Percentiles rank a stretch among this genome's conserved stretches.
phyloP scores from a whole-genome alignment of 1,139 yeast species.

The Blastobotrys persicus region DNA sequence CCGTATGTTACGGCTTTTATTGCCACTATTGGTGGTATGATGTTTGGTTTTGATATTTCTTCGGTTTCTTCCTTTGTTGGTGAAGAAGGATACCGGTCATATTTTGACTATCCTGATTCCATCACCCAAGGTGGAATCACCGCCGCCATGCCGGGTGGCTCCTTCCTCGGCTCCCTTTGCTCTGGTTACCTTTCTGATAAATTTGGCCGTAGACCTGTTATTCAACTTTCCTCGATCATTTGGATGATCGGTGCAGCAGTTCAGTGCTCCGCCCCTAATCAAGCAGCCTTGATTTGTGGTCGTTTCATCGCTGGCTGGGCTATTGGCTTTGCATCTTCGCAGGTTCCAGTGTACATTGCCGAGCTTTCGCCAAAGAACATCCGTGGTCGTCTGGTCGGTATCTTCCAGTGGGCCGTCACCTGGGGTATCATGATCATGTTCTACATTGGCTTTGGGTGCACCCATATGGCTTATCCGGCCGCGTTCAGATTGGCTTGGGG shows the following conservation, averaged over 20 bases:
- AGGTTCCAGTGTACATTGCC: slow-evolving; percentile 69
- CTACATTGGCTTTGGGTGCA: slow-evolving; percentile 61
- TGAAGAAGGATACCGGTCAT: slow-evolving; percentile 55
- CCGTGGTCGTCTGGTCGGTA: slow-evolving; percentile 66
- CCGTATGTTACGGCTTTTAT: slow-evolving; percentile 42
- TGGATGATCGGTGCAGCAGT: slow-evolving; percentile 81
- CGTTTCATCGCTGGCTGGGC: slow-evolving; percentile 66
- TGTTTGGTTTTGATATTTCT: slow-evolving; percentile 93
- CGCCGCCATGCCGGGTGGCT: slow-evolving; percentile 91
- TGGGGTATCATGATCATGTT: slow-evolving; percentile 62
- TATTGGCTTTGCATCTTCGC: slow-evolving; percentile 69
- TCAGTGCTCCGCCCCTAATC: slow-evolving; percentile 71
- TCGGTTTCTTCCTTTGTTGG: slow-evolving; percentile 84
- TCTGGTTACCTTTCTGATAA: slow-evolving; percentile 56
- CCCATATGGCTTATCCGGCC: slow-evolving; percentile 46
- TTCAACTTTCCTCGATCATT: slow-evolving; percentile 69
- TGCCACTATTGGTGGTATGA: slow-evolving; percentile 89
- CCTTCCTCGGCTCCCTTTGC: slow-evolving; percentile 47
- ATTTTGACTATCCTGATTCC: slow-evolving; percentile 35
- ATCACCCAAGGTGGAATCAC: slow-evolving; percentile 83
- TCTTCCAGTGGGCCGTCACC: slow-evolving; percentile 67
- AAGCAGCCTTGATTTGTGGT: slow-evolving; percentile 68
- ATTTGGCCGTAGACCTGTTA: slow-evolving; percentile 72
- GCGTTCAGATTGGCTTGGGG: slow-evolving; percentile 73
- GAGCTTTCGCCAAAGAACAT: slow-evolving; percentile 65